phyloP scores from a whole-genome alignment of 495 filamentous ascomycete species.

The Clohesyomyces aquaticus region DNA sequence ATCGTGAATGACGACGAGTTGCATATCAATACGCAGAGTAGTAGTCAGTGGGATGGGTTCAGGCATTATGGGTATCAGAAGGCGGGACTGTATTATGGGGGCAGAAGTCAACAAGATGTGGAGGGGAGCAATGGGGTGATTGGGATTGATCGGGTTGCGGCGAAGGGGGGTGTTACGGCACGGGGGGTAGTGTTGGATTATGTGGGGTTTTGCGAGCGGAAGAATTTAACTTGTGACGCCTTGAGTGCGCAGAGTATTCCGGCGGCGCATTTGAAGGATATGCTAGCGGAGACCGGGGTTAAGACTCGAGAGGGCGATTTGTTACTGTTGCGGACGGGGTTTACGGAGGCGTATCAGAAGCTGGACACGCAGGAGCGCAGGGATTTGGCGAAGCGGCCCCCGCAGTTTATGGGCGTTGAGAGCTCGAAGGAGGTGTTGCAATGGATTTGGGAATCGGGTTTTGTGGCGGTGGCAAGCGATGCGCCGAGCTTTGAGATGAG shows the following conservation, averaged over 20 bases:
- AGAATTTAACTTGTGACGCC: slow-evolving; percentile 28
- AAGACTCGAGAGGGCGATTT: slow-evolving; percentile 59
- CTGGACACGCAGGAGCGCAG: slow-evolving; percentile 46
- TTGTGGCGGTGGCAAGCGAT: slow-evolving; percentile 29
- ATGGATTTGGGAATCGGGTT: slow-evolving; percentile 45
- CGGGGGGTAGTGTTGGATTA: slow-evolving; percentile 55
- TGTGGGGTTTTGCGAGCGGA: slow-evolving; percentile 26
- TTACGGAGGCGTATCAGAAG: slow-evolving; percentile 47
- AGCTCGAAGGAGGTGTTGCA: slow-evolving; percentile 51
- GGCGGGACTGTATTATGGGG: slow-evolving; percentile 63
- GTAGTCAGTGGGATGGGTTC: slow-evolving; percentile 62
- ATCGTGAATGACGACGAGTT: slow-evolving; percentile 51
- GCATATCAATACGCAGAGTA: slow-evolving; percentile 63
- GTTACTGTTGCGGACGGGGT: slow-evolving; percentile 58
- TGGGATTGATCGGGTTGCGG: slow-evolving; percentile 26
- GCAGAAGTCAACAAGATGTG: slow-evolving; percentile 60
- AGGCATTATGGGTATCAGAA: slow-evolving; percentile 53
- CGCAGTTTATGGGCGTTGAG: slow-evolving; percentile 55
- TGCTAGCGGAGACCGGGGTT: slow-evolving; percentile 54
- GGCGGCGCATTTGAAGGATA: slow-evolving; percentile 45
- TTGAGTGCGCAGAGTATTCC: slow-evolving; percentile 10
- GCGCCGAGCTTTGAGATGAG: slow-evolving; percentile 35
- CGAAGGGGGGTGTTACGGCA: slow-evolving; percentile 49
- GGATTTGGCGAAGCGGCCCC: slow-evolving; percentile 44
- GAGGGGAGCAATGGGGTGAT: slow-evolving; percentile 45